Evolutionary conservation across 2,329 filamentous ascomycete species (phyloP), one percentile per base, ranked within the genome.

Genomic region (Penicillium corylophilum): DNA sequence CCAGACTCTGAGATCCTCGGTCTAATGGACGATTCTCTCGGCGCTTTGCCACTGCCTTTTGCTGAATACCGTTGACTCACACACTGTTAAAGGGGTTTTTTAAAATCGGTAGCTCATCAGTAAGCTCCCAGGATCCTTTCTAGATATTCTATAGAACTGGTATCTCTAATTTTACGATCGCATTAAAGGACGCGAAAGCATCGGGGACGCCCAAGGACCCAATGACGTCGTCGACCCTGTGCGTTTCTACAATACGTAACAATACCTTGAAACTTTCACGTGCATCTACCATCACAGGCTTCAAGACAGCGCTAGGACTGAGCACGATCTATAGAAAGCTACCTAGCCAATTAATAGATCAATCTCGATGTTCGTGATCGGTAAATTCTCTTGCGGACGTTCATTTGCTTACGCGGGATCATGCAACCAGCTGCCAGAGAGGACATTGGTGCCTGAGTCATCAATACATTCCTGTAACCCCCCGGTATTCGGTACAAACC

Each of bases 1-100:
- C 66, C 58, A 68, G 60, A 54, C 58, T 59, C 43, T 52, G 56
- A 58, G 67, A 69, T 71, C 69, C 69, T 71, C 69, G 69, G 69
- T 69, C 68, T 67, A 71, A 71, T 64, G 69, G 69, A 57, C 54
- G 46, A 44, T 47, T 48, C 36, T 45, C 51, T 60, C 53, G 52
- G 55, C 51, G 45, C 29, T 46, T 42, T 49, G 28, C 23, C 23
- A 24, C 39, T n/a, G 12, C 39, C 8, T 3, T 26, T 10, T 40
- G 20, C 20, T 41, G 12, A 22, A 8, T 22, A n/a, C 23, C 39
- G 39, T 5, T 41, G 39, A 41, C 39, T 41, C 39, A 41, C 13
- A 6, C 3, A n/a, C 13, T 20, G 9, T 4, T n/a, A 8, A 3
- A 10, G 12, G 20, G 10, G 2, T 23, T 15, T 22, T 5, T 24